A percentile compares a stretch with the other conserved stretches of the same genome.
phyloP scores from a whole-genome alignment of 2,329 filamentous ascomycete genomes.

The Parafenestella ontariensis region DNA sequence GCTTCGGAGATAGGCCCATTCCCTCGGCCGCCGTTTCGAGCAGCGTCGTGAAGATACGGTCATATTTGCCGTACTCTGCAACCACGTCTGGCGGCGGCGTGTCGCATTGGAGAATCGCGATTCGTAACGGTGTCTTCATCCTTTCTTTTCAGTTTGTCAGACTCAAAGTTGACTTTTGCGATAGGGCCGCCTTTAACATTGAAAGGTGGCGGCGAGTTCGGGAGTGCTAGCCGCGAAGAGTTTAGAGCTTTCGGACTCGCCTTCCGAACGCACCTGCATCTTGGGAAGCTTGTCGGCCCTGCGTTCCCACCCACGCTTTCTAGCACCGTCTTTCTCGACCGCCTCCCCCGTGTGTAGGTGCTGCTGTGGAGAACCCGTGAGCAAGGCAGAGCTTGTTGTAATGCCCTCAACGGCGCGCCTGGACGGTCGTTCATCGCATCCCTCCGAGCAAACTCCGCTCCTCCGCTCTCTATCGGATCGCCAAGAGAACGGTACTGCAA shows the following conservation, averaged over 20 bases:
- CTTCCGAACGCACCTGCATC: conserved; percentile 2
- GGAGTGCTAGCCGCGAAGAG: conserved; percentile 15
- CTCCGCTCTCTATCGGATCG: conserved; percentile 25
- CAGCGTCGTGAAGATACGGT: conserved; percentile 64
- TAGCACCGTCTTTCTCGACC: neutral
- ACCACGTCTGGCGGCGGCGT: conserved; percentile 71
- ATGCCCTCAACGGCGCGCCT: conserved; percentile 20
- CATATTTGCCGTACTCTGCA: conserved; percentile 74
- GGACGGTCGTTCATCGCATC: conserved; percentile 6
- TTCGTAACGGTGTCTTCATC: conserved; percentile 63
- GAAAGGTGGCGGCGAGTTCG: conserved; percentile 21
- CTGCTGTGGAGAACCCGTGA: no score
- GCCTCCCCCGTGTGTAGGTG: neutral
- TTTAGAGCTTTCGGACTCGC: conserved; percentile 1
- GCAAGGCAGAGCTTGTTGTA: neutral
- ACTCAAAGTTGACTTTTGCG: neutral
- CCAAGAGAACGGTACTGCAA: conserved; percentile 23
- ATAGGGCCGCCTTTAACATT: conserved; percentile 8
- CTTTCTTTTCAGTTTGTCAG: conserved; percentile 14
- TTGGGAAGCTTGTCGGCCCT: conserved; percentile 3
- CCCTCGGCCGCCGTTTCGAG: conserved; percentile 60
- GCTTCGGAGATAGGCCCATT: conserved; percentile 50
- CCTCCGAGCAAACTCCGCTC: conserved; percentile 45
- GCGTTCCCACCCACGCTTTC: neutral
- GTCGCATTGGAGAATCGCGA: conserved; percentile 90